Percentiles rank a stretch among this genome's conserved stretches.
These are phyloP conservation scores for Mycosphaerella sp. DNA, from an alignment of 2,329 filamentous ascomycete genomes.

Conservation along the genomic window DNA sequence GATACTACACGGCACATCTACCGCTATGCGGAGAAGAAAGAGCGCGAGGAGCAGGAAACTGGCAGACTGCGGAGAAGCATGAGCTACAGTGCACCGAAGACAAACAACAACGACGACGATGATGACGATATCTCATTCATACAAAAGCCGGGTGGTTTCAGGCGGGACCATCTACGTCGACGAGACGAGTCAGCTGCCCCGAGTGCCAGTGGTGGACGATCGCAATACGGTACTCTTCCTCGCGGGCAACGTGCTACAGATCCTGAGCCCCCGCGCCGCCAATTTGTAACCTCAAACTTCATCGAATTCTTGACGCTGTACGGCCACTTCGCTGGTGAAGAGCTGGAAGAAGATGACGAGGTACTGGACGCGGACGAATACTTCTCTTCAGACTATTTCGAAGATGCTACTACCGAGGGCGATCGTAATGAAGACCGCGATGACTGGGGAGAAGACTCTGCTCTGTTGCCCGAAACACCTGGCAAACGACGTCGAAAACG, in stretches of 20 bases:
- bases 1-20: slow-evolving; percentile 95
- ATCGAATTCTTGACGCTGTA: slow-evolving; percentile 93
- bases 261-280: slow-evolving; percentile 34
- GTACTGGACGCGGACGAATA: slow-evolving; percentile 81
- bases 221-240: slow-evolving; percentile 19
- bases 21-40: slow-evolving; percentile 87
- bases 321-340: slow-evolving; percentile 94
- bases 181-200: slow-evolving; percentile 54
- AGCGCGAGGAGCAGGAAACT: slow-evolving; percentile 56
- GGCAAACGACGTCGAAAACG: slow-evolving; percentile 66
- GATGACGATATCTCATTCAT: slow-evolving; percentile 78
- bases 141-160: slow-evolving; percentile 87
- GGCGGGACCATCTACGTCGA: slow-evolving; percentile 79
- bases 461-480: slow-evolving; percentile 57
- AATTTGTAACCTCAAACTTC: slow-evolving; percentile 83
- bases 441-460: slow-evolving; percentile 82
- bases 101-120: slow-evolving; percentile 71
- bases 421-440: slow-evolving; percentile 51
- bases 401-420: slow-evolving; percentile 42
- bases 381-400: slow-evolving; percentile 71
- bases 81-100: slow-evolving; percentile 74
- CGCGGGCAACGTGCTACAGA: slow-evolving; percentile 4
- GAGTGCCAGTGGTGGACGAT: slow-evolving; percentile 37
- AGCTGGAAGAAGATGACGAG: slow-evolving; percentile 94
- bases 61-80: slow-evolving; percentile 69